Percentiles rank a stretch among this genome's conserved stretches.
These are phyloP conservation scores for Saccharum officinarum DNA, from an alignment of 176 grass and related monocot species.

Conservation along the genomic window DNA sequence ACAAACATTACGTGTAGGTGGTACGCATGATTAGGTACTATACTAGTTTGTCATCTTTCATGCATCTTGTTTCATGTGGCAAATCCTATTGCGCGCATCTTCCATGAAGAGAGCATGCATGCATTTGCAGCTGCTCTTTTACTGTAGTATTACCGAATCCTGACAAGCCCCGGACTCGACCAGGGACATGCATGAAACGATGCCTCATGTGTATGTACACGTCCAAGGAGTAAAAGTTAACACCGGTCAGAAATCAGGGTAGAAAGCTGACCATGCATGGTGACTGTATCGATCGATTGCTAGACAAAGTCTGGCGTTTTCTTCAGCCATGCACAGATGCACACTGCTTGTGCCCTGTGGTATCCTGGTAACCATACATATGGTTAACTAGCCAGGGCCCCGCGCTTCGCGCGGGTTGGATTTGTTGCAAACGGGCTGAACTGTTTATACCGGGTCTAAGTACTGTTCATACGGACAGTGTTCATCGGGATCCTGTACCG, in stretches of 20 bases:
- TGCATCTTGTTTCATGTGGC: not conserved
- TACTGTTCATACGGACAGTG: too few species aligned
- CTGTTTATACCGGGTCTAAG: too few species aligned
- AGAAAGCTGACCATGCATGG: not conserved
- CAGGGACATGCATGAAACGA: not conserved
- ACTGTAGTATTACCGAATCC: not conserved
- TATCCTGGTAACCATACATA: not conserved
- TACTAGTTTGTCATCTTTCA: not conserved
- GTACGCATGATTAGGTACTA: not conserved
- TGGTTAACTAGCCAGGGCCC: too few species aligned
- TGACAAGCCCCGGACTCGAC: not conserved
- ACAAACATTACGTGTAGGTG: not conserved
- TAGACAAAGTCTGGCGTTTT: slow-evolving; percentile 1
- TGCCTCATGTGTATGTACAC: not conserved
- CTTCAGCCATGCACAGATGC: not conserved
- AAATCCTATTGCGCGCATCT: not conserved
- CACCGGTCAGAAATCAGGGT: not conserved
- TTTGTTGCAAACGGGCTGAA: too few species aligned
- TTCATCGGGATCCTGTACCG: too few species aligned
- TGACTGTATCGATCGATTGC: not conserved
- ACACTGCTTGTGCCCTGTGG: not conserved
- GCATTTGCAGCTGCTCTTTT: not conserved
- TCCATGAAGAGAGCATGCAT: not conserved
- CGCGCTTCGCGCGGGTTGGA: too few species aligned
- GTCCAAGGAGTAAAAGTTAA: slow-evolving; percentile 14